A percentile compares a stretch with the other conserved stretches of the same genome.
These are phyloP conservation scores for Tylopilus rubrobrunneus DNA, from an alignment of 768 basidiomycete species.

Conservation along the genomic window DNA sequence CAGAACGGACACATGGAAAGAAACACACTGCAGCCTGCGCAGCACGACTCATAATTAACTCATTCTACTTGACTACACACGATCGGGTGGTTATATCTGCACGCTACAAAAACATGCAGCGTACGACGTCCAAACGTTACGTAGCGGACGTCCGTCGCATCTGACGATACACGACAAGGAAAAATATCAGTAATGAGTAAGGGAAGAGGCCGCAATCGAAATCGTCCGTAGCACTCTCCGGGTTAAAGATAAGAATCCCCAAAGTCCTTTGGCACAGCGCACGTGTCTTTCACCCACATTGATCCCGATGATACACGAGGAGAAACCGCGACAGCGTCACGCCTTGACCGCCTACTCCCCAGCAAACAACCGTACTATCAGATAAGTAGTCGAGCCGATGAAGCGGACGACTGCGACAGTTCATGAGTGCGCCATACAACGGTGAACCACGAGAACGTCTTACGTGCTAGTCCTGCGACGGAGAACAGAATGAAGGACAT, in stretches of 20 bases:
- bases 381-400: slow-evolving; percentile 74
- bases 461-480: not conserved
- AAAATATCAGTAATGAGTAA: not conserved
- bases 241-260: not conserved
- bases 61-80: too few species aligned
- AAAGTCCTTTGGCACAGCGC: not conserved
- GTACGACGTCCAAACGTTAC: not conserved
- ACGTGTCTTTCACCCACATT: not conserved
- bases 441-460: slow-evolving; percentile 29
- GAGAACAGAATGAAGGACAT: not conserved
- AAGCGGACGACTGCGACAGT: slow-evolving; percentile 69
- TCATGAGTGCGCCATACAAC: not conserved
- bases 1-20: too few species aligned
- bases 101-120: too few species aligned
- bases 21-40: too few species aligned
- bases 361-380: slow-evolving; percentile 83
- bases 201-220: not conserved
- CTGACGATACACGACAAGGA: not conserved
- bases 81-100: too few species aligned
- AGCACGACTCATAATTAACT: too few species aligned
- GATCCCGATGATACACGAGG: too few species aligned
- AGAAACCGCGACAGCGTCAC: not conserved
- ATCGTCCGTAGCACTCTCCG: slow-evolving; percentile 12
- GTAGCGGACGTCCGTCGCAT: not conserved
- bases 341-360: slow-evolving; percentile 59